Conservation (phyloP, 108 stramenopile genomes). For the Skeletonema menzelii region DNA sequence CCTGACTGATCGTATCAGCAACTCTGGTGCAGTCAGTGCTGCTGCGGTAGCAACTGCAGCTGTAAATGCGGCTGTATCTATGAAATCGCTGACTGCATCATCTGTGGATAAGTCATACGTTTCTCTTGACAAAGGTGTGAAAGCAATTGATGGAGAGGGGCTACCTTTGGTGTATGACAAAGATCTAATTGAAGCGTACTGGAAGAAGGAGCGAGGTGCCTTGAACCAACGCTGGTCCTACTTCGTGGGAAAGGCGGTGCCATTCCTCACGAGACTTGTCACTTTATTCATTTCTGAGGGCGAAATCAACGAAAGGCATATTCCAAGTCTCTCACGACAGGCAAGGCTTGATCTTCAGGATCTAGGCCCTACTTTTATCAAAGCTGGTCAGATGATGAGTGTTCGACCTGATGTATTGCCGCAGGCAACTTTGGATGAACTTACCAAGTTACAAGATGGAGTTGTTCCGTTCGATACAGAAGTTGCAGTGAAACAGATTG, state of each 20-base stretch:
- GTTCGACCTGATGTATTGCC: constrained; percentile 94
- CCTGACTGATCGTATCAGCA: constrained; percentile 58
- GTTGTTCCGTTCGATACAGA: constrained; percentile 85
- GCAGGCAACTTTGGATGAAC: constrained; percentile 87
- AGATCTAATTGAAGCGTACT: constrained; percentile 87
- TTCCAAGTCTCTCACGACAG: constrained; percentile 77
- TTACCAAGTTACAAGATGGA: constrained; percentile 88
- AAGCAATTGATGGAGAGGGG: constrained; percentile 80
- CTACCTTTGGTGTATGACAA: constrained; percentile 92
- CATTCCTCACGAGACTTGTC: constrained; percentile 78
- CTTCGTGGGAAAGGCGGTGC: constrained; percentile 90
- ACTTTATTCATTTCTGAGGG: constrained; percentile 85
- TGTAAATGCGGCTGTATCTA: constrained; percentile 89
- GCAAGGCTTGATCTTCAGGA: constrained; percentile 91
- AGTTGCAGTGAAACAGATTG: constrained; percentile 81
- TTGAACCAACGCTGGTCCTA: constrained; percentile 88
- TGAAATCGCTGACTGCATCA: constrained; percentile 81
- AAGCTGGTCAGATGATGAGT: constrained; percentile 82
- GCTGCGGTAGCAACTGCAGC: constrained; percentile 90
- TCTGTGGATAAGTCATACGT: constrained; percentile 77
- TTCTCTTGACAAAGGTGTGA: constrained; percentile 51
- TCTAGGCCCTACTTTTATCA: constrained; percentile 90
- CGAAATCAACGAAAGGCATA: constrained; percentile 79
- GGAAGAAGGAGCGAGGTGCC: constrained; percentile 88
- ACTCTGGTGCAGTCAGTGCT: constrained; percentile 73